phyloP scores from a whole-genome alignment of 257 asterid species.

The Perilla frutescens region DNA sequence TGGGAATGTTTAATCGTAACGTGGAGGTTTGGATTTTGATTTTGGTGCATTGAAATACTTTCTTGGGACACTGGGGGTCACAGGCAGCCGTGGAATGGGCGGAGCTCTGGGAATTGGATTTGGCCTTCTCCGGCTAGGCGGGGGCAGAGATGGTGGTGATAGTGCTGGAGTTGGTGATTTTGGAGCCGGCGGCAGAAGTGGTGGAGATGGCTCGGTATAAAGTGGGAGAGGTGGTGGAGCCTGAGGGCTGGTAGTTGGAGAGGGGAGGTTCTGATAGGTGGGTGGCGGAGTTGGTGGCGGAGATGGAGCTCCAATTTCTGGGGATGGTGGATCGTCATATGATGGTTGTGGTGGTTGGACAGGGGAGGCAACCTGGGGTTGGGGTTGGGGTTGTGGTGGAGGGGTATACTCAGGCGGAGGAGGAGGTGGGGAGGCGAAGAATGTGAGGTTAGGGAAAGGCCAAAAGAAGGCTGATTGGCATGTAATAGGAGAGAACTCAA shows the following conservation, averaged over 20 bases:
- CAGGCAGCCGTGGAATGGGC: conserved; percentile 62
- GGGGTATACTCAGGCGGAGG: conserved; percentile 28
- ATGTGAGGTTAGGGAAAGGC: conserved; percentile 42
- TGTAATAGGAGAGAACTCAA: conserved; percentile 46
- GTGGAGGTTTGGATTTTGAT: conserved; percentile 38
- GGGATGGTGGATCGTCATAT: conserved; percentile 15
- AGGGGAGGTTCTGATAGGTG: not conserved
- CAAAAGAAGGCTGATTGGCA: conserved; percentile 58
- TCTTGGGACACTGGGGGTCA: conserved; percentile 51
- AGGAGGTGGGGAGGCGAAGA: conserved; percentile 30
- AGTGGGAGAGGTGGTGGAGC: conserved; percentile 21
- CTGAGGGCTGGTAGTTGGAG: conserved; percentile 24
- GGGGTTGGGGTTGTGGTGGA: conserved; percentile 32
- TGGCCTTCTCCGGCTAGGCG: conserved; percentile 35
- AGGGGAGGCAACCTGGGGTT: conserved; percentile 1
- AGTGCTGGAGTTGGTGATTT: not conserved
- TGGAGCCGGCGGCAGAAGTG: conserved; percentile 7
- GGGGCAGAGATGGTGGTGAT: not conserved
- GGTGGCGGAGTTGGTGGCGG: conserved; percentile 20
- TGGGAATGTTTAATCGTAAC: conserved; percentile 1
- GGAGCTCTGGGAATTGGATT: conserved; percentile 61
- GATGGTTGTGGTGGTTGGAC: conserved; percentile 25
- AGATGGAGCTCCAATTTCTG: conserved; percentile 22
- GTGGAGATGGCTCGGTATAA: conserved; percentile 6
- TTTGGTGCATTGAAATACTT: conserved; percentile 53